phyloP scores from a whole-genome alignment of 345 rosid genomes.

The Firmiana major region DNA sequence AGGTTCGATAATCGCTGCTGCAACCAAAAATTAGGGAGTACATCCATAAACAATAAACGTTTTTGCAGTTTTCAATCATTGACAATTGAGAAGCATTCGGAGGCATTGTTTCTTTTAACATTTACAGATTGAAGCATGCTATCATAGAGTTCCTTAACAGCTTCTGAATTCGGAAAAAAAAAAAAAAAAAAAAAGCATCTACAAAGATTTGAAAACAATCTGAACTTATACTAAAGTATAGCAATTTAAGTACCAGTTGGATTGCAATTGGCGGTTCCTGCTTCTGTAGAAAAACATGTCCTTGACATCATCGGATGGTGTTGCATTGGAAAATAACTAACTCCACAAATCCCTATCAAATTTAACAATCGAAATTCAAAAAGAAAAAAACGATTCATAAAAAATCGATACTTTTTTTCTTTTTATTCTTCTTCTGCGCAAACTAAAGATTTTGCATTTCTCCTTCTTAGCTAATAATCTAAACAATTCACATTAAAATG shows the following conservation, averaged over 20 bases:
- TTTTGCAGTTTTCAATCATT: slow-evolving; percentile 61
- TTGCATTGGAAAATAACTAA: slow-evolving; percentile 17
- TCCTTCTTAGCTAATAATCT: not conserved
- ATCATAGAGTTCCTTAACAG: slow-evolving; percentile 66
- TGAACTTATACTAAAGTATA: not conserved
- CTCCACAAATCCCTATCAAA: slow-evolving; percentile 19
- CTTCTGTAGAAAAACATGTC: slow-evolving; percentile 36
- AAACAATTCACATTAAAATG: not conserved
- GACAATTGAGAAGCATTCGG: slow-evolving; percentile 88
- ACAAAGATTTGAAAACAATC: not conserved
- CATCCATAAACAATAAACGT: not conserved
- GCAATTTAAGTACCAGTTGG: slow-evolving; percentile 46
- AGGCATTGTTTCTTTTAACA: slow-evolving; percentile 60
- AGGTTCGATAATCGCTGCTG: slow-evolving; percentile 91
- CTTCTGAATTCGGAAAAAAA: slow-evolving; percentile 34
- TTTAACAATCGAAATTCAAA: not conserved
- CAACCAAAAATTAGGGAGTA: slow-evolving; percentile 19
- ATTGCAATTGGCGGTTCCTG: slow-evolving; percentile 19
- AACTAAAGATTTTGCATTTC: not conserved
- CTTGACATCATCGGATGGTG: slow-evolving; percentile 16
- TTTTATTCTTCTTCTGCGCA: not conserved
- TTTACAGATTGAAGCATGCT: slow-evolving; percentile 58
- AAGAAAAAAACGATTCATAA: not conserved
- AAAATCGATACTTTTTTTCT: no score
- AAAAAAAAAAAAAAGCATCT: no score